Evolutionary conservation across 176 grass and related monocot species (phyloP).

Genomic region (Zea luxurians): DNA sequence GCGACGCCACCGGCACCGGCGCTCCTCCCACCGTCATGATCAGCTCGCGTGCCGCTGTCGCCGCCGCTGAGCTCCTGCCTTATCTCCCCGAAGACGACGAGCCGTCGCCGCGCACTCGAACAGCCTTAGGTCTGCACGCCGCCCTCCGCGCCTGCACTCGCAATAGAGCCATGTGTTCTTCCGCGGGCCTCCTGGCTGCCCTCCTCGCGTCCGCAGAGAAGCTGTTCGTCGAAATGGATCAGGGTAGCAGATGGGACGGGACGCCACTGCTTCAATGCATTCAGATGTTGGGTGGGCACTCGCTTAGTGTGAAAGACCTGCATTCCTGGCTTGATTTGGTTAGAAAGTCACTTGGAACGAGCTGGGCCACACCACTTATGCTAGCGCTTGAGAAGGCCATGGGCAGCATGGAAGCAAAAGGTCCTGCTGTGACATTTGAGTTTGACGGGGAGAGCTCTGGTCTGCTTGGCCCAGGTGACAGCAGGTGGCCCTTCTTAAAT

Average conservation of each 20-base stretch:
- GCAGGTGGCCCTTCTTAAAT: slow-evolving; percentile 94
- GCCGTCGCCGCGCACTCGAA: slow-evolving; percentile 80
- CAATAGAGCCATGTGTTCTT: slow-evolving; percentile 93
- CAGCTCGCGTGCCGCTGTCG: slow-evolving; percentile 60
- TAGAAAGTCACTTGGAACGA: slow-evolving; percentile 61
- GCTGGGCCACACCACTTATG: slow-evolving; percentile 62
- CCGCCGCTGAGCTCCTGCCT: slow-evolving; percentile 65
- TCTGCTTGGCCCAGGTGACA: slow-evolving; percentile 80
- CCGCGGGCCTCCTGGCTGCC: slow-evolving; percentile 58
- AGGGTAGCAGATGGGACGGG: slow-evolving; percentile 59
- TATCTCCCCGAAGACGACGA: slow-evolving; percentile 71
- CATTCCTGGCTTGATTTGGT: slow-evolving; percentile 77
- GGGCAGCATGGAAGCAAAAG: slow-evolving; percentile 61
- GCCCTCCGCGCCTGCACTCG: slow-evolving; percentile 73
- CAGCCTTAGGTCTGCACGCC: slow-evolving; percentile 57
- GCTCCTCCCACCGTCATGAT: slow-evolving; percentile 70
- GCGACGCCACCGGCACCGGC: slow-evolving; percentile 41
- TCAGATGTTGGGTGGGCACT: slow-evolving; percentile 77
- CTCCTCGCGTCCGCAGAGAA: slow-evolving; percentile 70
- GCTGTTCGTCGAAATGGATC: slow-evolving; percentile 51
- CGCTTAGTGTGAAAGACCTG: slow-evolving; percentile 67
- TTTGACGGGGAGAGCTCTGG: slow-evolving; percentile 98
- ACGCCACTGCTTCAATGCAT: slow-evolving; percentile 68
- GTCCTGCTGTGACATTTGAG: slow-evolving; percentile 75
- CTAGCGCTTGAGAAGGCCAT: slow-evolving; percentile 81